Base-by-base conservation (phyloP, 78 protist species). In the Dictyostelium intermedium region DNA sequence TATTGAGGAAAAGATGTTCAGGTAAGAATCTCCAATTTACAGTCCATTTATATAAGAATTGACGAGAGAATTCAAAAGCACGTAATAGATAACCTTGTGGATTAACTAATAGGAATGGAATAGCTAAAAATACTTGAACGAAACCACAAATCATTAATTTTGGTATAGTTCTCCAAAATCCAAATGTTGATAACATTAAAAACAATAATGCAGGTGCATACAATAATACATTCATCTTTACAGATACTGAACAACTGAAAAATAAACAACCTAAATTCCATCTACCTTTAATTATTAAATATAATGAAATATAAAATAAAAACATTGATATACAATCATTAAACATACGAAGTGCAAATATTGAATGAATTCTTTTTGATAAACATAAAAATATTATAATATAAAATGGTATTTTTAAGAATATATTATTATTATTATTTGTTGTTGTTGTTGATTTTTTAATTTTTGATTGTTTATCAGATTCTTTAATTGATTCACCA, bases 181-280 rank as follows among this genome's bases (percentile, higher is more conserved):
- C 99, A 39, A n/a, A 35, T 18, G 56, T 35, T 63, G 27, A 18
- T n/a, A 97, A 84, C 13, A 97, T 25, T 6, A 98, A 37, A 23
- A 91, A 30, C 10, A 93, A 41, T 3, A 98, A 86, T 2, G 96
- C 98, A 1, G 98, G 98, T 1, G 98, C 95, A 39, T 53, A 96
- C 1, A 98, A 86, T 3, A 98, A 83, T 53, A 95, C 96, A 70
- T 98, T 98, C 99, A 98, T 98, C 74, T 98, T 98, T 47, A 98
- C 43, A 4, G 98, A 91, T 32, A 98, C 96, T 0, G 92, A 97
- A 9, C 95, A 45, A 92, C 97, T 92, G 84, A 87, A 96, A 35
- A 91, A 30, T 0, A 95, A 16, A 63, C 97, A 96, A 79, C 97
- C 98, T 10, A 77, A 14, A 11, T 53, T 25, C 97, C 97, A 96